Base-by-base conservation (phyloP, 345 rosid species). In the Linum tenue region DNA sequence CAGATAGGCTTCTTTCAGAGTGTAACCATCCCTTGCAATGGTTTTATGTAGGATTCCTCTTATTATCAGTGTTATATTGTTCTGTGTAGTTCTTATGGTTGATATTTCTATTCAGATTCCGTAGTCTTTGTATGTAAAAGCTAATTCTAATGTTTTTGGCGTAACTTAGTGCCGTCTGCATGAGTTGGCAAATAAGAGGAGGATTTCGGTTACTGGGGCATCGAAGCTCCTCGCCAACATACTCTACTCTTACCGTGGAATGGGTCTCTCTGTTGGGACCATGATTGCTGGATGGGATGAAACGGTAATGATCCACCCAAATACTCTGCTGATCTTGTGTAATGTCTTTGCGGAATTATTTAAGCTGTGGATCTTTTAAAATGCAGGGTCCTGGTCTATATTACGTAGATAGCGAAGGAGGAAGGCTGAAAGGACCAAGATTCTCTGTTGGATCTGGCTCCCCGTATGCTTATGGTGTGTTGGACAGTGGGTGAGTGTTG, bases 211-310 rank as follows among this genome's bases (percentile, higher is more conserved):
- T 57, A 87, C 96, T 0, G 99, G 99, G 70, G 98, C 99, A 58
- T 95, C 99, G 58, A 95, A 89, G 78, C 86, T 95, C 73, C 81
- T 95, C 37, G 99, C 99, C n/a, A 95, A 95, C 86, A 95, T 91
- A 75, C 85, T 91, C 62, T 95, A 87, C 76, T 91, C 97, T 40
- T 89, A 91, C 73, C 94, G 96, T 65, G 98, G 99, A 75, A 95
- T 95, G 98, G 98, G 98, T 61, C 81, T 95, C 16, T 95, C 98
- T 35, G 96, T 95, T 59, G 99, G 98, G 60, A 95, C 99, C 48
- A 95, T 91, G 99, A 91, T 95, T 70, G 98, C 99, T 67, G 99
- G 99, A 69, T 95, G 97, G 98, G 99, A 91, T 76, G 99, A 95
- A 77, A 91, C 95, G 74, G 98, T 91, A 70, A 72, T 63, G 1